Conservation (phyloP, 331 rosid genomes). For the Pyracantha coccinea region DNA sequence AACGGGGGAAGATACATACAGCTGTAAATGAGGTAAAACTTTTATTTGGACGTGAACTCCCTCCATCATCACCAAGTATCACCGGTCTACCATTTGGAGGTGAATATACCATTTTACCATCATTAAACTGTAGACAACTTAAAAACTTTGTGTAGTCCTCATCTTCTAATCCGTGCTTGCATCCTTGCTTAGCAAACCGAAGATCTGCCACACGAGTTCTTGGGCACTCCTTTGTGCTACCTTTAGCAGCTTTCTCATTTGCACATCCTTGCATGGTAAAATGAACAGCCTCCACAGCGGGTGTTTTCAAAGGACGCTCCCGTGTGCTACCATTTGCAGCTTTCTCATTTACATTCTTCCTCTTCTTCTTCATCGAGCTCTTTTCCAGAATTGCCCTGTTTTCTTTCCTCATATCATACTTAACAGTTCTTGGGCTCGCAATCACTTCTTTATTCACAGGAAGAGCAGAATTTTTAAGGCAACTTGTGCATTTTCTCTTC, state of each 20-base stretch:
- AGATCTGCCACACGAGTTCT: neutral
- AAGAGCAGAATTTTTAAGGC: neutral
- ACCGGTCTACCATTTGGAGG: neutral
- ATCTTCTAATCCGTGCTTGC: conserved; percentile 11
- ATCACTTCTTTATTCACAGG: neutral
- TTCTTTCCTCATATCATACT: neutral
- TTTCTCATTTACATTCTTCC: neutral
- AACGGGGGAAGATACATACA: conserved; percentile 32
- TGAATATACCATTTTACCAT: neutral
- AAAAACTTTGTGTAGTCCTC: conserved; percentile 19
- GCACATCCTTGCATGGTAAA: neutral
- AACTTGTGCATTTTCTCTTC: neutral
- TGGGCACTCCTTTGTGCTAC: neutral
- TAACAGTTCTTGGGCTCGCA: neutral
- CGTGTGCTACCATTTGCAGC: neutral
- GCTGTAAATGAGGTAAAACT: conserved; percentile 15
- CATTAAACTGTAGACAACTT: neutral
- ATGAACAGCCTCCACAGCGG: neutral
- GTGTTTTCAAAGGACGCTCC: neutral
- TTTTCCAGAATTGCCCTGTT: neutral
- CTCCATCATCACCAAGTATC: neutral
- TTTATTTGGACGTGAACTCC: conserved; percentile 6
- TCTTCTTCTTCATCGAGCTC: neutral
- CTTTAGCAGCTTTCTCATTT: neutral
- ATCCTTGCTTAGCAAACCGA: neutral